Percentiles rank a stretch among this genome's conserved stretches.
Evolutionary conservation across 192 early-diverging fungal species (phyloP).

Genomic region (Gryganskiella cystojenkinii): DNA sequence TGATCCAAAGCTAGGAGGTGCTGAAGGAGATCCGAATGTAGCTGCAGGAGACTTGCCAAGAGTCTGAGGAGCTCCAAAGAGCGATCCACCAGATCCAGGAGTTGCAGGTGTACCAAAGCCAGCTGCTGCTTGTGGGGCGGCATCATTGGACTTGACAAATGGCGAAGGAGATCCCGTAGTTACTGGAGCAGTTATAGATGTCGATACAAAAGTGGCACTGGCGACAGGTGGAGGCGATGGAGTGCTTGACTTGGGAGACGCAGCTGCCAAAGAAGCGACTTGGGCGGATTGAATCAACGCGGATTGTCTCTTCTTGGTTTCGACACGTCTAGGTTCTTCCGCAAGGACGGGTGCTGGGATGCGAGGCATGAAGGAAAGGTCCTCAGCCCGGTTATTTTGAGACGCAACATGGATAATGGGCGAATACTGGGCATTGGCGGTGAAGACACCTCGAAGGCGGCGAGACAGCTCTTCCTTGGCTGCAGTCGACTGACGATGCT

Average conservation of each 20-base stretch:
- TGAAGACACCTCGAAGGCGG: constrained; percentile 22
- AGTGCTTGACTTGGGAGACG: background rate
- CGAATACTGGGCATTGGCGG: background rate
- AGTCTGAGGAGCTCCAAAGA: too few species aligned
- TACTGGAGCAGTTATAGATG: too few species aligned
- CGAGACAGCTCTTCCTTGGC: constrained; percentile 25
- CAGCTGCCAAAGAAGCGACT: background rate
- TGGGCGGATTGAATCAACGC: background rate
- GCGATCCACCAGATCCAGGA: background rate
- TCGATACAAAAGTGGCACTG: too few species aligned
- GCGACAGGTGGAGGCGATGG: too few species aligned
- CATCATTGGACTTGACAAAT: too few species aligned
- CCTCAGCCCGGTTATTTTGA: background rate
- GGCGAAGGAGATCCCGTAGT: too few species aligned
- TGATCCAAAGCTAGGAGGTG: background rate
- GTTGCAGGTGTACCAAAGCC: background rate
- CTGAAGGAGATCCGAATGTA: background rate
- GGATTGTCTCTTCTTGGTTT: constrained; percentile 22
- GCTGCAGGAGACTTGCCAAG: constrained; percentile 4
- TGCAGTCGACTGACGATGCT: constrained; percentile 1
- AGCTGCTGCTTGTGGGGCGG: background rate
- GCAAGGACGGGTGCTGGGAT: constrained; percentile 12
- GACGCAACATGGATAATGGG: constrained; percentile 4
- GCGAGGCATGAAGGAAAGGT: constrained; percentile 23
- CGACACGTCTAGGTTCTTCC: constrained; percentile 32